Base-by-base conservation (phyloP, 192 early-diverging fungal genomes). In the Coemansia sp. region DNA sequence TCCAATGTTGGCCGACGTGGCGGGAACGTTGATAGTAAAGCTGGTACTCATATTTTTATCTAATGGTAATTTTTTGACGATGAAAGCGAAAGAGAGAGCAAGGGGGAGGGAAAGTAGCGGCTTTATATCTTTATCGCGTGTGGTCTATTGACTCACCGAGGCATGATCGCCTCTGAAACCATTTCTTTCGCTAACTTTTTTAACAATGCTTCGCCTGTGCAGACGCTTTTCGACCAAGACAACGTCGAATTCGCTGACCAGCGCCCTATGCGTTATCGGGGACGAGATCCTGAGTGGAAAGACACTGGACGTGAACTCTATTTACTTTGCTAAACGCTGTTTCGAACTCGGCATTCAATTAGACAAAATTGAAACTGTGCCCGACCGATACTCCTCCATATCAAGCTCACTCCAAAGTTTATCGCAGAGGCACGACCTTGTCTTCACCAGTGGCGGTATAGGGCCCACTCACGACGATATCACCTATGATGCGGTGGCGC, bases 1-100 rank as follows among this genome's bases (percentile, higher is more conserved):
- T 14, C 97, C 97, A 52, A 99, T 89, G 77, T 99, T 99, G 59
- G 97, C 91, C n/a, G 97, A 92, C 10, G 96, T 95, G 26, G 91
- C 90, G 7, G 97, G 96, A n/a, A 95, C 93, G 21, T 73, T 82
- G 76, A 99, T 94, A 11, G 39, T 53, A 56, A 70, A 70, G 34
- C 41, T 72, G 35, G 41, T 61, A 23, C 59, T 20, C 59, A 65
- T 73, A 52, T 39, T 31, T 4, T n/a, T 0, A 43, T 34, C 18
- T 47, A n/a, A 47, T 10, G 20, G 43, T 20, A 47, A 6, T 26
- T 12, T n/a, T 47, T 47, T n/a, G n/a, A 47, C 1, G 2, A 14
- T 39, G 56, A 36, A 34, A 33, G n/a, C 48, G 59, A 48, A 61
- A 21, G 31, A 64, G 36, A 34, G n/a, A n/a, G n/a, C n/a, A n/a